Conservation (phyloP, 2,329 filamentous ascomycete genomes). For the Arthrobotrys musiformis region DNA sequence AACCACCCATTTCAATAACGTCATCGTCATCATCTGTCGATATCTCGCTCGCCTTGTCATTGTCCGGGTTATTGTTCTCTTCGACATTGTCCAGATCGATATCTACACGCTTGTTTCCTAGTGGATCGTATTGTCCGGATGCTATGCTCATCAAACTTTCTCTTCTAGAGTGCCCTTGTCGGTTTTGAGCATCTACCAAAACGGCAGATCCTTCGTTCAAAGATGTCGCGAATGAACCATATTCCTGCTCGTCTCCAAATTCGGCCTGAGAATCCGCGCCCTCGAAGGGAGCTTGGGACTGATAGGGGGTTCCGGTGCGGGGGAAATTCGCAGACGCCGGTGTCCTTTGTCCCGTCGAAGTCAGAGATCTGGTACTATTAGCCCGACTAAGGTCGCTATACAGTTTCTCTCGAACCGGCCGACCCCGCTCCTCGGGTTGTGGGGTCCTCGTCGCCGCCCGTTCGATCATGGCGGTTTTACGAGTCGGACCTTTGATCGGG, state of each 20-base stretch:
- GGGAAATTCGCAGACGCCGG: slow-evolving; percentile 45
- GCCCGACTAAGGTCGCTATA: slow-evolving; percentile 42
- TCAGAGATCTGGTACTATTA: slow-evolving; percentile 39
- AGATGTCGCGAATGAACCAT: slow-evolving; percentile 40
- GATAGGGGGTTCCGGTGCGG: slow-evolving; percentile 19
- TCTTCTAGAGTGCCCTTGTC: slow-evolving; percentile 38
- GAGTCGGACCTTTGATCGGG: slow-evolving; percentile 47
- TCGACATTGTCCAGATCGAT: slow-evolving; percentile 39
- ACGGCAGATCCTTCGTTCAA: slow-evolving; percentile 44
- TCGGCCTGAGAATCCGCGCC: slow-evolving; percentile 33
- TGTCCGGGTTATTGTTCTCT: slow-evolving; percentile 31
- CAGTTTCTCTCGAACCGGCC: slow-evolving; percentile 23
- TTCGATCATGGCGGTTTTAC: slow-evolving; percentile 29
- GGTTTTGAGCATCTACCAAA: slow-evolving; percentile 42
- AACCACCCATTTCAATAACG: slow-evolving; percentile 50
- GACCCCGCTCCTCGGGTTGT: slow-evolving; percentile 41
- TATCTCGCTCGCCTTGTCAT: slow-evolving; percentile 51
- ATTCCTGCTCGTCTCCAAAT: slow-evolving; percentile 40
- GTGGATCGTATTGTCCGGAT: slow-evolving; percentile 43
- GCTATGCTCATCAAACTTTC: slow-evolving; percentile 50
- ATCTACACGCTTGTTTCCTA: slow-evolving; percentile 29
- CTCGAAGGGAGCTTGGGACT: slow-evolving; percentile 42
- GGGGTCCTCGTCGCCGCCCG: slow-evolving; percentile 32
- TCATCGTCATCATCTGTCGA: slow-evolving; percentile 53
- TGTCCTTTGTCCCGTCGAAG: slow-evolving; percentile 44